Conservation (phyloP, 75 land plant species). For the Sequoiadendron giganteum region DNA sequence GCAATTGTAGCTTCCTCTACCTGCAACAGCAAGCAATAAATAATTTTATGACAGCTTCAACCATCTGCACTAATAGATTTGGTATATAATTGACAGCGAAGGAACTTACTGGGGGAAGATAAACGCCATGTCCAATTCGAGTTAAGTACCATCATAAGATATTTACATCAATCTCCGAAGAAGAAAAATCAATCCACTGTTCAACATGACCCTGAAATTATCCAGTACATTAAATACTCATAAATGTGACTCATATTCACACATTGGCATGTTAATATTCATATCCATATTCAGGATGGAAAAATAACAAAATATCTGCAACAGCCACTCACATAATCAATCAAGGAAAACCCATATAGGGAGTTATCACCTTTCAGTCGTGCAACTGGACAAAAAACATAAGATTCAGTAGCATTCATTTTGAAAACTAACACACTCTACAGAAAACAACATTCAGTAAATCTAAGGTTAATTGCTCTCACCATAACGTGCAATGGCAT, state of each 20-base stretch:
- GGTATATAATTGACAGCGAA: neutral
- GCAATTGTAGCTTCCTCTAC: slow-evolving; percentile 55
- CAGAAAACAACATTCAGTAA: neutral
- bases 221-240: neutral
- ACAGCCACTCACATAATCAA: slow-evolving; percentile 56
- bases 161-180: slow-evolving; percentile 65
- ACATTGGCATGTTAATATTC: neutral
- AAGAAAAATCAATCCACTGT: slow-evolving; percentile 94
- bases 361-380: slow-evolving; percentile 51
- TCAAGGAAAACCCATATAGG: slow-evolving; percentile 66
- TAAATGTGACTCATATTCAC: neutral
- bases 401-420: neutral
- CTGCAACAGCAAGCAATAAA: slow-evolving; percentile 24
- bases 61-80: neutral
- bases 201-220: slow-evolving; percentile 70
- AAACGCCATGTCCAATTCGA: slow-evolving; percentile 46
- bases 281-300: neutral
- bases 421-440: no score
- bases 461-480: slow-evolving; percentile 4
- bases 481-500: slow-evolving; percentile 97
- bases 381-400: slow-evolving; percentile 49
- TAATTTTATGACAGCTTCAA: neutral
- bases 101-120: slow-evolving; percentile 59
- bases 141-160: slow-evolving; percentile 61
- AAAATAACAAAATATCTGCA: neutral